Base-by-base conservation (phyloP, 169 alveolate genomes). In the Eimeria sp. region DNA sequence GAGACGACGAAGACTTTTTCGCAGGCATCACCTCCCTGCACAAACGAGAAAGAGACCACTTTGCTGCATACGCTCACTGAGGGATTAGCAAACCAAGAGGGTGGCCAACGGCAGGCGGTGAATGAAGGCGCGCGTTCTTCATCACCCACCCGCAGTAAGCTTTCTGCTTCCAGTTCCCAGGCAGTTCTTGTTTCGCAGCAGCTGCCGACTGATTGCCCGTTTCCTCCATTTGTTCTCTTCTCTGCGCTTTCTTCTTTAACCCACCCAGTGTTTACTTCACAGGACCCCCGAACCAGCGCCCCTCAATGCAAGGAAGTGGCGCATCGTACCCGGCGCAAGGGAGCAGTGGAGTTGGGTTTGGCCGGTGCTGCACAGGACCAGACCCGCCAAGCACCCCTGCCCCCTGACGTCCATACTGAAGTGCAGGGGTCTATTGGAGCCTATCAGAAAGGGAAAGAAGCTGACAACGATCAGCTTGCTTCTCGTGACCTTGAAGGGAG, bases 191-290 rank as follows among this genome's bases (percentile, higher is more conserved):
- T 57, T 30, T 54, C 51, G 75, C 72, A 13, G 73, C 58, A 40
- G 47, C 27, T 51, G 13, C 54, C 90, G 75, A 82, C 75, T n/a
- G 75, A 27, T 25, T 30, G 72, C 57, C n/a, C 93, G 57, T 2
- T 45, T 20, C 30, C 82, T 34, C 57, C 90, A 10, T 45, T 18
- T 13, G 93, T 82, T 51, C 72, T 86, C 67, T 78, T 80, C 49
- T 78, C 76, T 25, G 80, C 93, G 40, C 80, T 86, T 72, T 86
- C 93, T 5, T 86, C 93, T 27, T 86, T 57, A 80, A 63, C 93
- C 7, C 76, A 86, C 11, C 47, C 43, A 51, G 80, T 86, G 58
- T 86, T 86, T 49, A 34, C 93, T 63, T 34, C 93, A 58, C 93
- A 80, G 65, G 65, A n/a, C 14, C 80, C 63, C 3, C 63, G 22